Percentiles rank a stretch among this genome's conserved stretches.
These are phyloP conservation scores for Fusarium pseudonygamai DNA, from an alignment of 2,329 filamentous ascomycete genomes.

Conservation along the genomic window DNA sequence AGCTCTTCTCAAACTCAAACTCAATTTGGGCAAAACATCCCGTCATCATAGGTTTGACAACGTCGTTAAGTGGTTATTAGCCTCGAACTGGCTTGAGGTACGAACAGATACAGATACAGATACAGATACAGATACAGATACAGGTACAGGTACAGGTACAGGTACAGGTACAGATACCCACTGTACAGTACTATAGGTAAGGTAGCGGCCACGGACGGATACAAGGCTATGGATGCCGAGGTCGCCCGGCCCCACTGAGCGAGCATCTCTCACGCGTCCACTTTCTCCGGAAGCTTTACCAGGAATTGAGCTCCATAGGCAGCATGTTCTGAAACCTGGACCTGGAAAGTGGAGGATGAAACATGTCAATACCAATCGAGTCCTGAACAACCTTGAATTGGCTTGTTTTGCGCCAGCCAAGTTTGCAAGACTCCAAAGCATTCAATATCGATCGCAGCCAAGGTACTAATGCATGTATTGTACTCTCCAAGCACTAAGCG, in stretches of 20 bases:
- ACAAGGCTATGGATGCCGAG: conserved; percentile 9
- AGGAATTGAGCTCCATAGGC: neutral
- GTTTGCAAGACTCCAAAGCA: neutral
- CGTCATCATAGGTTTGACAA: conserved; percentile 2
- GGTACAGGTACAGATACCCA: neutral
- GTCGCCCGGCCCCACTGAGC: conserved; percentile 26
- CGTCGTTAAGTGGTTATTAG: conserved; percentile 6
- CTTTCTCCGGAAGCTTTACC: conserved; percentile 17
- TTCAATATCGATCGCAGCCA: neutral
- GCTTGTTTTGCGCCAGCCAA: neutral
- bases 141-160: neutral
- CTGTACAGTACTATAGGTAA: too few species aligned
- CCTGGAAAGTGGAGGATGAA: conserved; percentile 3
- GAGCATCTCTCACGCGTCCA: conserved; percentile 12
- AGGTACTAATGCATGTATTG: too few species aligned
- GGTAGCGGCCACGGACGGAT: neutral
- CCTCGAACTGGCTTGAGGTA: conserved; percentile 1
- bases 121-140: neutral
- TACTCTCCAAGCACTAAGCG: neutral
- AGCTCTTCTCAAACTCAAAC: conserved; percentile 5
- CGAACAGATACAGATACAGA: neutral
- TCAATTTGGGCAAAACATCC: conserved; percentile 14
- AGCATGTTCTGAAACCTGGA: neutral
- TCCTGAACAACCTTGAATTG: neutral
- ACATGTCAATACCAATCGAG: neutral